Base-by-base conservation (phyloP, 495 filamentous ascomycete species). In the Venustampulla echinocandica region DNA sequence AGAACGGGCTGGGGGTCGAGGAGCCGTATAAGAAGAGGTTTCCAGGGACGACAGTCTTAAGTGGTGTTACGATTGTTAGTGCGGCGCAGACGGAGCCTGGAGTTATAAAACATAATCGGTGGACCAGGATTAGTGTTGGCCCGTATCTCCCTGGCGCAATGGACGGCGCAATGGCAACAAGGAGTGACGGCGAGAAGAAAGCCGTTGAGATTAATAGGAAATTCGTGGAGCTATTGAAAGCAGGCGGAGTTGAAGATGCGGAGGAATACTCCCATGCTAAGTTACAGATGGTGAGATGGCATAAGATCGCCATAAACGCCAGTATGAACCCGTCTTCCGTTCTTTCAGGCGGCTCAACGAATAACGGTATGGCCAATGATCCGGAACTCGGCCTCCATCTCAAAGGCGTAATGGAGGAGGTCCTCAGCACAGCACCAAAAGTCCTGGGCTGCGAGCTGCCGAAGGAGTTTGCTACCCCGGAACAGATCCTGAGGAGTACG, bases 1-100 rank as follows among this genome's bases (percentile, higher is more conserved):
- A 83, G 51, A 84, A 82, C 53, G 80, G 79, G 3, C 61, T 84
- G 4, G 75, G 76, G 47, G 79, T 83, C 51, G 79, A 83, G 51
- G 66, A 67, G 2, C 79, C 77, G 0, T 56, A 81, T 14, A 45
- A 69, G 23, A 47, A 50, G 2, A 53, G 60, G 0, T 82, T 77
- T 50, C 76, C 77, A 0, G 15, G 45, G 0, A 81, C 74, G 33
- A 60, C 68, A 1, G 51, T 79, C n/a, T 54, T 82, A 5, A 74
- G 69, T 3, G 72, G 73, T 2, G 69, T 83, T 13, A 65, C 63
- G 4, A 62, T 71, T 20, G 74, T 72, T 30, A 69, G 69, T 38
- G 62, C 70, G 1, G 66, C 64, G 15, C 74, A 82, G 55, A 60
- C 60, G 0, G 32, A 43, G 0, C 67, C 55, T 28, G 53, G 53